Percentiles rank a stretch among this genome's conserved stretches.
phyloP scores from a whole-genome alignment of 2,329 filamentous ascomycete species.

The Aureobasidium vineae region DNA sequence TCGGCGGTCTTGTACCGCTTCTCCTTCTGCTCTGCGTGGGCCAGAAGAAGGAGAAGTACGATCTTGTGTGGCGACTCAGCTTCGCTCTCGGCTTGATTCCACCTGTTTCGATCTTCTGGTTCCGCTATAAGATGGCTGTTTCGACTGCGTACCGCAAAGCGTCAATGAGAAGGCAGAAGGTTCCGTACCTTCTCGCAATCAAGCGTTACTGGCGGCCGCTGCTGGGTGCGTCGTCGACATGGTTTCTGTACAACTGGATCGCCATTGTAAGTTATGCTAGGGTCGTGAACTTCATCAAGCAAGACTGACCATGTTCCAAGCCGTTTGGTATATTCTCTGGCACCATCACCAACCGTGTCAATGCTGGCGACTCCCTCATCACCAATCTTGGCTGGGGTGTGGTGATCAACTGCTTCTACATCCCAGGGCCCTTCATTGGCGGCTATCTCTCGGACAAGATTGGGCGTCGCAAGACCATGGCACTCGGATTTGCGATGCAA shows the following conservation, averaged over 20 bases:
- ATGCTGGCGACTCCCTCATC: conserved; percentile 62
- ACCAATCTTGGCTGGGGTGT: conserved; percentile 78
- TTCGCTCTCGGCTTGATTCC: conserved; percentile 76
- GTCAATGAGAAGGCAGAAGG: conserved; percentile 59
- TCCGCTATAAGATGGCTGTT: conserved; percentile 70
- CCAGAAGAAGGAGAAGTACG: conserved; percentile 44
- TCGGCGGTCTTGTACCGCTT: conserved; percentile 46
- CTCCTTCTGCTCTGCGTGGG: conserved; percentile 53
- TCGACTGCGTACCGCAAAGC: conserved; percentile 73
- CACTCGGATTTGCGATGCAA: conserved; percentile 67
- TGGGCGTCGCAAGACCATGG: conserved; percentile 71
- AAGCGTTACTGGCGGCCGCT: conserved; percentile 71
- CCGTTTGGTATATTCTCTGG: conserved; percentile 77
- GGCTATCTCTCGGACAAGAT: conserved; percentile 73
- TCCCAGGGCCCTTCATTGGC: conserved; percentile 75
- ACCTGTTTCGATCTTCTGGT: conserved; percentile 65
- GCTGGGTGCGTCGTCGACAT: conserved; percentile 67
- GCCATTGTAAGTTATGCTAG: conserved; percentile 56
- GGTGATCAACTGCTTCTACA: conserved; percentile 81
- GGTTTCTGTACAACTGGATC: conserved; percentile 76
- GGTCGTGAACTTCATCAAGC: too few species aligned
- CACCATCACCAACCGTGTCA: conserved; percentile 65
- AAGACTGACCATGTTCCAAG: neutral
- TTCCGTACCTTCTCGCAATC: conserved; percentile 51
- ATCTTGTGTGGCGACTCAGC: conserved; percentile 70